Base-by-base conservation (phyloP, 2,329 filamentous ascomycete genomes). In the Colletotrichum sansevieriae region DNA sequence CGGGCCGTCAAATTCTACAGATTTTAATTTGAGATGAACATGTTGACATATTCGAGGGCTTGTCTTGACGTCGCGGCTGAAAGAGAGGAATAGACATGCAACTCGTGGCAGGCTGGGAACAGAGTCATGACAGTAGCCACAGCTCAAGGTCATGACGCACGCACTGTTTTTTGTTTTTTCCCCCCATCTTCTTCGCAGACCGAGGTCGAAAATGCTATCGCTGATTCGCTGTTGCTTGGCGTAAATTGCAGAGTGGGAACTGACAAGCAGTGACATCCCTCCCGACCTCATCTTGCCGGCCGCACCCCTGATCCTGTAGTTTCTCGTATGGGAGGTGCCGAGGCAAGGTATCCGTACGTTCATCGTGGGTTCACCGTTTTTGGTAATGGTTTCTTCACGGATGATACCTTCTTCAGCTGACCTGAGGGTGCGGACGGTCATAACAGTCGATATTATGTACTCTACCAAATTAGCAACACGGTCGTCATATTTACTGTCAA, bases 291-390 rank as follows among this genome's bases (percentile, higher is more conserved):
- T 55, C 56, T 11, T 37, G 37, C 39, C 20, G 37, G 29, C 49
- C 18, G 49, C 4, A 22, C 18, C 54, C 54, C 35, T 41, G 37
- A 37, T 25, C 49, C 37, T 25, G 12, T 43, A 12, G 37, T 41
- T 46, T 63, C 60, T 65, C 47, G 41, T 68, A 60, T 60, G 61
- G 61, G 65, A 65, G 29, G 56, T 65, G 55, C 65, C 61, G 61
- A 60, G 65, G 47, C 65, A 60, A 52, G 55, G 62, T 11, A 33
- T 3, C 29, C 13, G 13, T 8, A 13, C 29, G 9, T 29, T 4
- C 29, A 44, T 37, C 39, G 37, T 51, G 18, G 37, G 35, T 57
- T 49, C 55, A 56, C 29, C 33, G 25, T 33, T 33, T 35, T 65
- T 33, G 47, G 46, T 13, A 20, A 25, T 29, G 20, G 18, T 39